phyloP scores from a whole-genome alignment of 495 filamentous ascomycete genomes.

The Neurospora sublineolata region DNA sequence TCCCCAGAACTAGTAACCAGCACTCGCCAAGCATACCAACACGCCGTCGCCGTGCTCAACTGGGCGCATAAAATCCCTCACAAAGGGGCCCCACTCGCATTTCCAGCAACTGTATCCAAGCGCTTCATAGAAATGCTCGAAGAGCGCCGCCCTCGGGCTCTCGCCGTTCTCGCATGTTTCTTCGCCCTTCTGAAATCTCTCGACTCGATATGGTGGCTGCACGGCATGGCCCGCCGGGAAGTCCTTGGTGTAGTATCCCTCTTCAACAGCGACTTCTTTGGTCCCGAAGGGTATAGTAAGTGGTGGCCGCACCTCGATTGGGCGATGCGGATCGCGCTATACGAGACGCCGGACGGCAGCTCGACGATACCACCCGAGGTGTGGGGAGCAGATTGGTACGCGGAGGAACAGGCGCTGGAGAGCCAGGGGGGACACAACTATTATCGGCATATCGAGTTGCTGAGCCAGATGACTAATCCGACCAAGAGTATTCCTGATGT shows the following conservation, averaged over 20 bases:
- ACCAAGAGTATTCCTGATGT: conserved; percentile 23
- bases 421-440: conserved; percentile 17
- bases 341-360: conserved; percentile 22
- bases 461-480: conserved; percentile 33
- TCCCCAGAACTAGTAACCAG: conserved; percentile 13
- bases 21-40: conserved; percentile 42
- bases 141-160: conserved; percentile 37
- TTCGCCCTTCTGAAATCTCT: conserved; percentile 44
- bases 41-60: conserved; percentile 43
- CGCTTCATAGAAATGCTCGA: conserved; percentile 43
- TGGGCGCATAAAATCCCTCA: conserved; percentile 47
- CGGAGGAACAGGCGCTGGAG: conserved; percentile 25
- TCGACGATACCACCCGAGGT: conserved; percentile 35
- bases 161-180: conserved; percentile 44
- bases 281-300: conserved; percentile 24
- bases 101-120: conserved; percentile 48
- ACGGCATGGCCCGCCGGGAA: conserved; percentile 44
- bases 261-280: conserved; percentile 35
- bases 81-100: conserved; percentile 39
- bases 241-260: conserved; percentile 42
- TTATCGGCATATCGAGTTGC: conserved; percentile 36
- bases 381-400: conserved; percentile 38
- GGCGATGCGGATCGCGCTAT: conserved; percentile 40
- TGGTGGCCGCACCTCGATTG: conserved; percentile 48
- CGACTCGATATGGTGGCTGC: conserved; percentile 45